Base-by-base conservation (phyloP, 2,329 filamentous ascomycete species). In the Scopulariopsis brevicaulis region DNA sequence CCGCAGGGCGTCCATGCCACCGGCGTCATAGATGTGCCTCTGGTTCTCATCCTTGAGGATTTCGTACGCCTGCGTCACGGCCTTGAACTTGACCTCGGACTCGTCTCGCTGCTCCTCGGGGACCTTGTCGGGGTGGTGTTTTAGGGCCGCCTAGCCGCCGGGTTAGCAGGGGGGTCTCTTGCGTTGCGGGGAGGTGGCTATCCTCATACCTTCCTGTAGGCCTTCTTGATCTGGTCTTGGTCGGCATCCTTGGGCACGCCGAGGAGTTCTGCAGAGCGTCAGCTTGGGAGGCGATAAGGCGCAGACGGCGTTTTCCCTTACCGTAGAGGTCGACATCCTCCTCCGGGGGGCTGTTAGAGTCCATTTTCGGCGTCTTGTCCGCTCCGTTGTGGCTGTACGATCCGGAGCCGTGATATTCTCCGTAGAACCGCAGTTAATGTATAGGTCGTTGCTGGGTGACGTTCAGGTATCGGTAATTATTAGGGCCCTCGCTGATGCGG, bases 31-130 rank as follows among this genome's bases (percentile, higher is more conserved):
- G 62, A 95, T 74, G 59, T 89, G 81, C 67, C 94, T 87, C 73
- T 96, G 96, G 61, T 97, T 85, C 62, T 97, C 93, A 78, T 99
- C 93, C 74, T 84, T 87, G 58, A 99, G 90, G 69, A 99, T 97
- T 70, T 99, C 94, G 78, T 99, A 99, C 65, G 94, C 94, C 74
- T 95, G 87, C 60, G 89, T 92, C 59, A 96, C 86, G 58, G 85
- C 78, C 76, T 99, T 99, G 84, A 99, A 99, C 68, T 86, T 91
- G 68, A 85, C 80, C 71, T 97, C 94, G 60, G 94, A 90, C 64
- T 87, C 88, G 69, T 85, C 86, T 64, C 93, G 87, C 68, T 92
- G 85, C 32, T 88, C 84, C 72, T 93, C 90, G 65, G 91, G 79
- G 59, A 96, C 94, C 76, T 99, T 99, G 76, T 99, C 94, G 53